Conservation (phyloP, 768 basidiomycete genomes). For the Gloeopeniophorella convolvens region DNA sequence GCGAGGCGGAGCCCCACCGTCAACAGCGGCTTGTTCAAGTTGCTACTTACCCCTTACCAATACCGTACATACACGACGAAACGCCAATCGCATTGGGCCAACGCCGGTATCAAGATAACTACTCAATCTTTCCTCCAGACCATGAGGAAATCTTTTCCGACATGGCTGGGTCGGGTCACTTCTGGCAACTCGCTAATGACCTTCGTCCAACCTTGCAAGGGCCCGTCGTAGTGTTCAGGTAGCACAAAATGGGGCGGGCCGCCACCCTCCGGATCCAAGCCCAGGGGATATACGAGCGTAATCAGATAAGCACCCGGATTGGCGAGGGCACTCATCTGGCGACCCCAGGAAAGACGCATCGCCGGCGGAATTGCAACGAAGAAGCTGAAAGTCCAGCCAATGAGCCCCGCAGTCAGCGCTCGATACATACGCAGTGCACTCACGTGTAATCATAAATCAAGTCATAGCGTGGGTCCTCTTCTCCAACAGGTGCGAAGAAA, state of each 20-base stretch:
- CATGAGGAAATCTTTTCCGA: conserved; percentile 5
- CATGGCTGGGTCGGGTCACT: neutral
- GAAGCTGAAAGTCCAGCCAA: conserved; percentile 39
- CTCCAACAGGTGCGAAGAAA: conserved; percentile 46
- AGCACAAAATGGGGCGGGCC: conserved; percentile 63
- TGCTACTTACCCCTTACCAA: no score
- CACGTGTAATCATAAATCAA: conserved; percentile 64
- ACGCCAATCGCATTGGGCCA: no score
- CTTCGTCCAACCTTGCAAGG: conserved; percentile 47
- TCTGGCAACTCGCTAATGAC: conserved; percentile 47
- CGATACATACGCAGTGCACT: neutral
- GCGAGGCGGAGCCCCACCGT: no score
- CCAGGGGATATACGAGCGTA: conserved; percentile 51
- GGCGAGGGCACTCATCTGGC: conserved; percentile 46
- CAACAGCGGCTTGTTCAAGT: no score
- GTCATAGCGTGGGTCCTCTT: conserved; percentile 37
- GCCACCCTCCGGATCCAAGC: conserved; percentile 32
- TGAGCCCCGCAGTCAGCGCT: neutral
- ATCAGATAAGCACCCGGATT: conserved; percentile 61
- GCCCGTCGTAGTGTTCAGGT: conserved; percentile 48
- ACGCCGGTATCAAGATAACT: no score
- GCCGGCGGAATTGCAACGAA: conserved; percentile 65
- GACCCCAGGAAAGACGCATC: conserved; percentile 49
- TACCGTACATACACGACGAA: no score
- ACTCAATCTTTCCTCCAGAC: neutral